phyloP scores from a whole-genome alignment of 2,329 filamentous ascomycete genomes.

The Chrysoporthe austroafricana region DNA sequence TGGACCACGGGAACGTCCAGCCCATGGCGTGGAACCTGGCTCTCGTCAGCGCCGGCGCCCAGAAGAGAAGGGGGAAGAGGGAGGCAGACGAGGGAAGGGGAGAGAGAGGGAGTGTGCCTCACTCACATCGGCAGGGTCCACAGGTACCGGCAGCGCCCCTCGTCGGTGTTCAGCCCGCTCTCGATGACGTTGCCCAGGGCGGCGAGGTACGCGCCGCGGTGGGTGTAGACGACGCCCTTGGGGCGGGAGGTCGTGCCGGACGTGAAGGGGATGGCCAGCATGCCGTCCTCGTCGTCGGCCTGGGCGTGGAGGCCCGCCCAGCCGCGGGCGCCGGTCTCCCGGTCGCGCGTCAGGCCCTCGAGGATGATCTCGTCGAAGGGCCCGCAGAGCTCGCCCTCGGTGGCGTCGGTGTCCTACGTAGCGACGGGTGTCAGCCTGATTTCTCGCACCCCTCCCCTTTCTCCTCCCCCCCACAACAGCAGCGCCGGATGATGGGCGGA shows the following conservation, averaged over 20 bases:
- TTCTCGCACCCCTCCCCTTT: too few relatives aligned
- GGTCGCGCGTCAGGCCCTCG: conserved; percentile 78
- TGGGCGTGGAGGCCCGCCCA: conserved; percentile 79
- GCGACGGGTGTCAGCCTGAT: not conserved
- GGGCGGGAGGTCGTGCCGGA: conserved; percentile 89
- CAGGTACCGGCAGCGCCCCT: conserved; percentile 76
- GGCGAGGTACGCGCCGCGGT: conserved; percentile 77
- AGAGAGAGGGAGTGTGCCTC: not conserved
- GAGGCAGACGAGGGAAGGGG: too few relatives aligned
- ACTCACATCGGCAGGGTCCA: conserved; percentile 93
- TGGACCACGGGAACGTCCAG: conserved; percentile 92
- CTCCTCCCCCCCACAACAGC: too few relatives aligned
- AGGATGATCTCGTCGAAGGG: conserved; percentile 83
- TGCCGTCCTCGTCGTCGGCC: conserved; percentile 73
- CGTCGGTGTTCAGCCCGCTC: conserved; percentile 75
- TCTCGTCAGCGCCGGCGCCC: conserved; percentile 10
- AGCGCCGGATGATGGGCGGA: not conserved
- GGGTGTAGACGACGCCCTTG: conserved; percentile 92
- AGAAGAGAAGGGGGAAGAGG: too few relatives aligned
- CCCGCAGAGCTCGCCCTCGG: conserved; percentile 72
- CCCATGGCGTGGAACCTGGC: conserved; percentile 66
- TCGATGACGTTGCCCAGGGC: conserved; percentile 86
- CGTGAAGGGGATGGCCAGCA: conserved; percentile 89
- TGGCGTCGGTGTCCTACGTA: conserved; percentile 74
- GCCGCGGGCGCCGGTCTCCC: conserved; percentile 64